phyloP scores from a whole-genome alignment of 164 flowering plant species.

The Liquidambar formosana region DNA sequence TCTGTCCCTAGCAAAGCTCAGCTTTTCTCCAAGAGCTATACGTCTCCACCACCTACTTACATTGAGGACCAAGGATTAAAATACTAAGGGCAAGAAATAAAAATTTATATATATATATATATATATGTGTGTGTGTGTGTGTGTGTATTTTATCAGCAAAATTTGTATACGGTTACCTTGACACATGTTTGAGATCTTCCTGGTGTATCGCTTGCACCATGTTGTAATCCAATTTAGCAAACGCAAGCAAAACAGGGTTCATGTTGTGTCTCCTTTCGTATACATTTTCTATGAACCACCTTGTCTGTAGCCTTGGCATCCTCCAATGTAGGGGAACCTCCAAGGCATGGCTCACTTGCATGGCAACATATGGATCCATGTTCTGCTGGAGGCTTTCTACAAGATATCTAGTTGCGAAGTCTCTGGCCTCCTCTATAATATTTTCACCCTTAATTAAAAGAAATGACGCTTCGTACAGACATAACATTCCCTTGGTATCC shows the following conservation, averaged over 20 bases:
- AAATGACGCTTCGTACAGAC: conserved; percentile 34
- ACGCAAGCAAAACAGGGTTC: conserved; percentile 26
- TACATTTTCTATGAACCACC: conserved; percentile 35
- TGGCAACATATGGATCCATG: conserved; percentile 1
- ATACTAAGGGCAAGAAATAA: not conserved
- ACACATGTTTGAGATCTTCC: conserved; percentile 22
- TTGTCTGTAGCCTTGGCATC: conserved; percentile 28
- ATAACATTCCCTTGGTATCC: conserved; percentile 20
- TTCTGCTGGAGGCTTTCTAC: not conserved
- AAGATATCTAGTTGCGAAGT: conserved; percentile 24
- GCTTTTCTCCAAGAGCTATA: conserved; percentile 13
- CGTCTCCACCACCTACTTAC: conserved; percentile 34
- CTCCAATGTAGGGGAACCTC: conserved; percentile 39
- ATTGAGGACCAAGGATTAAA: not conserved
- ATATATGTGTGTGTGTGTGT: too few relatives aligned
- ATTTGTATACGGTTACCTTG: conserved; percentile 18
- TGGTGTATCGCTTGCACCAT: conserved; percentile 29
- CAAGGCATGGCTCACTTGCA: conserved; percentile 28
- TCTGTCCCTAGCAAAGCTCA: conserved; percentile 10
- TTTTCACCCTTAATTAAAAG: conserved; percentile 15
- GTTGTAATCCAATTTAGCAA: conserved; percentile 37
- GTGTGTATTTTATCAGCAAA: too few relatives aligned
- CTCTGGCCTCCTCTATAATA: conserved; percentile 23
- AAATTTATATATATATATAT: too few relatives aligned
- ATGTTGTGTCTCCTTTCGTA: conserved; percentile 10